A percentile compares a stretch with the other conserved stretches of the same genome.
These are phyloP conservation scores for Ustilago trichophora DNA, from an alignment of 1,284 basidiomycete genomes.

Conservation along the genomic window DNA sequence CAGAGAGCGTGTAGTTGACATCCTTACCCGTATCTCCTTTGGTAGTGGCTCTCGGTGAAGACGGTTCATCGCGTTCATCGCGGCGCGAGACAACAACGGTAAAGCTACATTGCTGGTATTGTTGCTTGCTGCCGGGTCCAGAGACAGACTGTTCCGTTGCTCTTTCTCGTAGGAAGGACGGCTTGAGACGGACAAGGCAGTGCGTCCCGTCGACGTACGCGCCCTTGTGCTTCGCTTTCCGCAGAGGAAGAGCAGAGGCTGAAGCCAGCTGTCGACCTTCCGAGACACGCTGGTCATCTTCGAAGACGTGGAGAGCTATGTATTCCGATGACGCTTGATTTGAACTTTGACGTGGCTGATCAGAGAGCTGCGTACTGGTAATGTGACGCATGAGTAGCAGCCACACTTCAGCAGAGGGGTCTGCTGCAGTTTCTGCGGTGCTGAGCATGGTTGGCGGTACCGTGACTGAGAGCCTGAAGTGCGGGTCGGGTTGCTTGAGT, in stretches of 20 bases:
- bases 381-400: constrained; percentile 82
- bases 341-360: neutral
- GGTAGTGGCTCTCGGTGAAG: constrained; percentile 1
- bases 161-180: neutral
- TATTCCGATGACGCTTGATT: constrained; percentile 71
- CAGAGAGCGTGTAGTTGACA: constrained; percentile 70
- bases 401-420: constrained; percentile 72
- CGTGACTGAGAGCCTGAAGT: constrained; percentile 29
- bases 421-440: neutral
- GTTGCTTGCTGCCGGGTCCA: neutral
- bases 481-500: constrained; percentile 39
- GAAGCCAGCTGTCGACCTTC: neutral
- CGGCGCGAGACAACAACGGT: constrained; percentile 55
- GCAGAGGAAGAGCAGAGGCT: constrained; percentile 1
- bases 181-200: constrained; percentile 71
- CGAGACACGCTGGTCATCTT: constrained; percentile 43
- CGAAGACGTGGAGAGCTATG: constrained; percentile 75
- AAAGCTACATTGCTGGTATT: constrained; percentile 18
- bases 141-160: too few relatives aligned
- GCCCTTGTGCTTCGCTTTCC: constrained; percentile 66
- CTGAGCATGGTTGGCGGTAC: neutral
- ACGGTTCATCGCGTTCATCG: constrained; percentile 35
- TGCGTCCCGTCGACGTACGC: constrained; percentile 81
- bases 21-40: constrained; percentile 3
- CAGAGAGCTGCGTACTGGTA: constrained; percentile 52